Percentiles rank a stretch among this genome's conserved stretches.
Conservation (phyloP, 78 protist species). For the Dictyostelium capitatum region DNA sequence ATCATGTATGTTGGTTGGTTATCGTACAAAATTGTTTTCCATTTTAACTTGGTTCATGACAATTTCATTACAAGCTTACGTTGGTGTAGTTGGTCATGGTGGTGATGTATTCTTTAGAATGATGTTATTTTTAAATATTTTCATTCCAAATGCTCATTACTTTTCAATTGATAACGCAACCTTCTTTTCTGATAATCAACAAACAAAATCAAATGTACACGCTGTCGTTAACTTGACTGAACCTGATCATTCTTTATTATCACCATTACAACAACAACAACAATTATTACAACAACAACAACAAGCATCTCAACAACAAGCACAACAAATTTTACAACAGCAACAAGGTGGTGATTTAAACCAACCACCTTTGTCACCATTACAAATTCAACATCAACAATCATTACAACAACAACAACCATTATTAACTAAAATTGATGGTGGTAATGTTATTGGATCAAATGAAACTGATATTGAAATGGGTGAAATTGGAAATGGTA, state of each 20-base stretch:
- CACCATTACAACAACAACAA: constrained; percentile 27
- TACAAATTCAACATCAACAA: constrained; percentile 18
- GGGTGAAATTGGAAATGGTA: neutral
- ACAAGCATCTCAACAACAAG: neutral
- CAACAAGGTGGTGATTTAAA: too few relatives aligned
- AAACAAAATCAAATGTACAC: neutral
- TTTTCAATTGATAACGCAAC: constrained; percentile 21
- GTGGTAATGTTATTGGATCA: neutral
- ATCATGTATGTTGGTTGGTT: constrained; percentile 56
- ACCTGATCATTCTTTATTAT: neutral
- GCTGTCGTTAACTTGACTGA: neutral
- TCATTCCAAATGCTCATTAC: constrained; percentile 38
- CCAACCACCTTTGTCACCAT: too few relatives aligned
- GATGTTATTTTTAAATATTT: constrained; percentile 64
- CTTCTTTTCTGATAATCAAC: neutral
- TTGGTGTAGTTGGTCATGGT: constrained; percentile 61
- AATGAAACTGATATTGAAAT: constrained; percentile 19
- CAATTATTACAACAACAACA: neutral
- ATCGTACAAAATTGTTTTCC: constrained; percentile 30
- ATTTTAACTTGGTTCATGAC: constrained; percentile 51
- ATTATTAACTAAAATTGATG: neutral
- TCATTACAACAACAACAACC: constrained; percentile 7
- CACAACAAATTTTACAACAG: neutral
- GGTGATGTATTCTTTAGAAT: constrained; percentile 78
- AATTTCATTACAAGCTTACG: constrained; percentile 55